A percentile compares a stretch with the other conserved stretches of the same genome.
phyloP scores from a whole-genome alignment of 176 grass and related monocot genomes.

The Carex kokanica region DNA sequence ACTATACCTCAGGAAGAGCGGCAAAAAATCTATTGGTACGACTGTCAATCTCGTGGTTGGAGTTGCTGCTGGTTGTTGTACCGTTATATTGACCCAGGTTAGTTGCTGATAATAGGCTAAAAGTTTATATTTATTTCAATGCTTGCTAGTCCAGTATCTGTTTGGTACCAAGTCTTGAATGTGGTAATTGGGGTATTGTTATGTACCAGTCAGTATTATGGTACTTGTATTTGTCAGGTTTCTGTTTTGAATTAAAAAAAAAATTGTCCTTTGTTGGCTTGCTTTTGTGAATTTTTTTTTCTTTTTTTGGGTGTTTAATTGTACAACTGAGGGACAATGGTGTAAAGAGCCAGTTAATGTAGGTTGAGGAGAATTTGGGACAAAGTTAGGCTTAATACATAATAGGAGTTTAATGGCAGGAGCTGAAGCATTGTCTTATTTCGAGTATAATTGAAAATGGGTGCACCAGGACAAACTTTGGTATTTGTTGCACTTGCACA shows the following conservation, averaged over 20 bases:
- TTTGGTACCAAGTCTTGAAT: background rate
- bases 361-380: background rate
- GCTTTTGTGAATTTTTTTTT: background rate
- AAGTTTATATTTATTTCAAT: background rate
- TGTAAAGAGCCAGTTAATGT: background rate
- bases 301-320: background rate
- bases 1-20: constrained; percentile 78
- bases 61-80: constrained; percentile 91
- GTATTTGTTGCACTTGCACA: background rate
- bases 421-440: background rate
- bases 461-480: background rate
- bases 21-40: constrained; percentile 78
- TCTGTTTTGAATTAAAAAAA: constrained; percentile 24
- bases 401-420: background rate
- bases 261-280: background rate
- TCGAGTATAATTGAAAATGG: background rate
- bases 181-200: background rate
- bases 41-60: constrained; percentile 78
- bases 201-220: background rate
- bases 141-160: background rate
- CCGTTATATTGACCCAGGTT: constrained; percentile 83
- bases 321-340: background rate
- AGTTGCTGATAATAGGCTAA: background rate
- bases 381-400: background rate
- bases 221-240: background rate